Evolutionary conservation across 306 rosid genomes (phyloP), one percentile per base, ranked within the genome.

Genomic region (Ammopiptanthus mongolicus): DNA sequence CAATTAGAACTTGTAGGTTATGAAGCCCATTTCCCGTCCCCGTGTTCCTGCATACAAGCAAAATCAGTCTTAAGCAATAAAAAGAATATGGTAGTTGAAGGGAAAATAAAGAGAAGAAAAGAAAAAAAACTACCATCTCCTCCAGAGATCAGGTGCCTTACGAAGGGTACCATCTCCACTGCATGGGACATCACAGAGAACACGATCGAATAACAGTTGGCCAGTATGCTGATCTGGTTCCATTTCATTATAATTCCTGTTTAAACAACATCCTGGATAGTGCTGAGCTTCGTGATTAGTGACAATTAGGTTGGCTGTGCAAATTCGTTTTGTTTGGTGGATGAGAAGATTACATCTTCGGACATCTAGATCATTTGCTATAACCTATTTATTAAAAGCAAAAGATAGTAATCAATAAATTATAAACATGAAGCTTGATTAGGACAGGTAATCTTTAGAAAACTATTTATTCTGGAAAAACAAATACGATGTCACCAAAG

Each of bases 131-230:
- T 83, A 93, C 98, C 98, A 94, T 86, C 85, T 94, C 87, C 97
- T 91, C 97, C 97, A 94, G 61, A 94, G 88, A 83, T 94, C 94
- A 36, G 98, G 98, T 82, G 97, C 98, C 88, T 94, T 94, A 68
- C 97, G 97, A 69, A 94, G 97, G 48, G 98, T 94, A 51, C 98
- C 98, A 76, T 94, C 98, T 48, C 98, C 98, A 29, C 98, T 94
- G 73, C 98, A 94, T 7, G 98, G 98, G 69, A 94, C 98, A 75
- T 94, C 98, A 73, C 98, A 94, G 69, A 94, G 87, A 60, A 91
- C 92, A 18, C 98, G 92, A 77, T 94, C 97, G 79, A 91, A 94
- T 69, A 81, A 68, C 70, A 94, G 90, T 76, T 88, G 91, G 59
- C 73, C 60, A 41, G 80, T 19, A 5, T 53, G 56, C 41, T 59